Percentiles rank a stretch among this genome's conserved stretches.
Evolutionary conservation across 2,329 filamentous ascomycete species (phyloP).

Genomic region (Xylariaceae sp.): DNA sequence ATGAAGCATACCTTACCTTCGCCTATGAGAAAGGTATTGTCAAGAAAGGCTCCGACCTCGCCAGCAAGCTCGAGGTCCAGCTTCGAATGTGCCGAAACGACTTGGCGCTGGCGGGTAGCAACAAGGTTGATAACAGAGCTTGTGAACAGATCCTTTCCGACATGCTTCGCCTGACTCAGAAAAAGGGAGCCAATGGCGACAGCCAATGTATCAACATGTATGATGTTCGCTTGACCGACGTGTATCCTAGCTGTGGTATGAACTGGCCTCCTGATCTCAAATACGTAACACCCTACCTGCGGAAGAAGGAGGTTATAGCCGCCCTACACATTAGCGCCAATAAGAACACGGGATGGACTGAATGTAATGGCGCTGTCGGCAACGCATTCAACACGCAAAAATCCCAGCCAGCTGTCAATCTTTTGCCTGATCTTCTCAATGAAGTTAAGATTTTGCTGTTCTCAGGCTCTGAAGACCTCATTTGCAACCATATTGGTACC

Average conservation of each 20-base stretch:
- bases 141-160: constrained; percentile 81
- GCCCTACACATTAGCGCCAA: constrained; percentile 84
- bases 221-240: constrained; percentile 84
- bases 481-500: constrained; percentile 96
- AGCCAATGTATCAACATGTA: constrained; percentile 91
- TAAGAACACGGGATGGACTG: constrained; percentile 87
- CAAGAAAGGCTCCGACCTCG: constrained; percentile 66
- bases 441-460: constrained; percentile 84
- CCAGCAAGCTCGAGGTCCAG: constrained; percentile 70
- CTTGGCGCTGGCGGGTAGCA: constrained; percentile 55
- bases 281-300: constrained; percentile 81
- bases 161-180: constrained; percentile 70
- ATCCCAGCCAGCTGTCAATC: constrained; percentile 73
- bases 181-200: constrained; percentile 54
- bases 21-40: constrained; percentile 79
- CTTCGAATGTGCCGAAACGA: constrained; percentile 72
- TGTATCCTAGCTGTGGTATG: constrained; percentile 88
- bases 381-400: constrained; percentile 71
- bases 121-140: constrained; percentile 68
- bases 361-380: constrained; percentile 84
- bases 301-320: constrained; percentile 74
- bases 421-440: constrained; percentile 79
- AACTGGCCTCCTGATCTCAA: constrained; percentile 93
- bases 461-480: constrained; percentile 90
- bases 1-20: constrained; percentile 82